Percentiles rank a stretch among this genome's conserved stretches.
These are phyloP conservation scores for Rhododendron mucronatum DNA, from an alignment of 148 eudicot genomes.

Conservation along the genomic window DNA sequence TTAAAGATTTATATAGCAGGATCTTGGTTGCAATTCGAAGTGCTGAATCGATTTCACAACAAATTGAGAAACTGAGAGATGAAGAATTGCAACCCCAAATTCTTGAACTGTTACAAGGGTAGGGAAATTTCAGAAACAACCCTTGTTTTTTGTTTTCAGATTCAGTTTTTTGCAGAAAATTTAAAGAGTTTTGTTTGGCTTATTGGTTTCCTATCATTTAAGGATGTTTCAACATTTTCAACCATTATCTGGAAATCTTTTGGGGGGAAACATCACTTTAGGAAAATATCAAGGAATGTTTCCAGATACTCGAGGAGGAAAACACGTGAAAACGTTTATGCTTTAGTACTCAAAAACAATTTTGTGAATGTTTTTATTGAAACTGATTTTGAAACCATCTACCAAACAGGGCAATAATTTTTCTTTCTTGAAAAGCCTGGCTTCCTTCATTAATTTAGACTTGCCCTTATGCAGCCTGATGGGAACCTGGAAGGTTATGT, in stretches of 20 bases:
- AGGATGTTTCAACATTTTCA: neutral
- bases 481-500: constrained; percentile 73
- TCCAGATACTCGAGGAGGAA: neutral
- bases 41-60: constrained; percentile 82
- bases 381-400: neutral
- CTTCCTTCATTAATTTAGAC: neutral
- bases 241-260: neutral
- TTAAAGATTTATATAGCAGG: constrained; percentile 83
- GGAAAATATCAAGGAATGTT: neutral
- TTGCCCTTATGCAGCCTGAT: constrained; percentile 48
- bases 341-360: neutral
- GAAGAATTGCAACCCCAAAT: constrained; percentile 91
- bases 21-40: constrained; percentile 87
- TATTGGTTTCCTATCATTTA: neutral
- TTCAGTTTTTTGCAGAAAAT: neutral
- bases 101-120: constrained; percentile 86
- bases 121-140: constrained; percentile 19
- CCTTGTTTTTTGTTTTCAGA: neutral
- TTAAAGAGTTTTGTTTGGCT: neutral
- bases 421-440: neutral
- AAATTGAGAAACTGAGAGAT: constrained; percentile 76
- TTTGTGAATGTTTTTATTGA: neutral
- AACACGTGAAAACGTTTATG: neutral
- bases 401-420: neutral
- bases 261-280: neutral